Percentiles rank a stretch among this genome's conserved stretches.
Conservation (phyloP, 83 land plant species). For the Isoetes engelmannii region DNA sequence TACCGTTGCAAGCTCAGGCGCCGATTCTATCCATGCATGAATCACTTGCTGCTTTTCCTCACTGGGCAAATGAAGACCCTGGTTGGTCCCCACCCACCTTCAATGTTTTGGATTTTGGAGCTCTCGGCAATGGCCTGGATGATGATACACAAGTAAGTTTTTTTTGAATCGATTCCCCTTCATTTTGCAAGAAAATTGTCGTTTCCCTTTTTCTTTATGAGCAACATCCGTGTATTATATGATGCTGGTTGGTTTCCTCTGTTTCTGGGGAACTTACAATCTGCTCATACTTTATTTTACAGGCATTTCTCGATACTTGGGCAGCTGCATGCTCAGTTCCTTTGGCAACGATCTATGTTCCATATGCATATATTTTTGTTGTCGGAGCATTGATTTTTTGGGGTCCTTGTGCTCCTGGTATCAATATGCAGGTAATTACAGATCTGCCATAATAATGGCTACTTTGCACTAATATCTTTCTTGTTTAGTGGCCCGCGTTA, state of each 20-base stretch:
- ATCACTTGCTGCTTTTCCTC: too few species aligned
- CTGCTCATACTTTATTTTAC: background rate
- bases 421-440: constrained; percentile 16
- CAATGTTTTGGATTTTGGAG: constrained; percentile 22
- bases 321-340: constrained; percentile 11
- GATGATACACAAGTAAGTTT: constrained; percentile 23
- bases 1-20: too few species aligned
- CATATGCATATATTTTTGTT: constrained; percentile 13
- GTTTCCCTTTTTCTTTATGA: too few species aligned
- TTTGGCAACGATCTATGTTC: constrained; percentile 15
- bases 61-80: too few species aligned
- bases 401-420: constrained; percentile 18
- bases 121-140: constrained; percentile 16
- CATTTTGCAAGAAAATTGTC: background rate
- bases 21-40: too few species aligned
- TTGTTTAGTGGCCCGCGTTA: background rate
- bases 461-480: background rate
- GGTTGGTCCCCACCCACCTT: constrained; percentile 1
- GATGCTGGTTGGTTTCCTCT: background rate
- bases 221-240: too few species aligned
- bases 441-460: background rate
- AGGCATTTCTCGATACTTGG: constrained; percentile 26
- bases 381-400: constrained; percentile 6
- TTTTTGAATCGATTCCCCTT: background rate
- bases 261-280: background rate